phyloP scores from a whole-genome alignment of 1,284 basidiomycete genomes.

The Omphalotus olearius region DNA sequence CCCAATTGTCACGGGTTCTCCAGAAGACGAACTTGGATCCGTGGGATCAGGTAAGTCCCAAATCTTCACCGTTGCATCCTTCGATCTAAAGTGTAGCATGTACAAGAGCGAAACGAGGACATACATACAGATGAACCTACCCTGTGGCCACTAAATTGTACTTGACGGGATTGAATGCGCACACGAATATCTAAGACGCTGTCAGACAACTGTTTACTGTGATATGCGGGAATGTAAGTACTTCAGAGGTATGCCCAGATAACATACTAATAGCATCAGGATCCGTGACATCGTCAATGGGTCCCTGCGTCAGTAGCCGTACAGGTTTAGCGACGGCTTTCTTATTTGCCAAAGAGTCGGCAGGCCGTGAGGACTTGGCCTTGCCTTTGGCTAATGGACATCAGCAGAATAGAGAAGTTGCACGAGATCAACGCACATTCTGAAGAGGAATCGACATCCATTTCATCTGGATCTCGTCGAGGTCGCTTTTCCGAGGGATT shows the following conservation, averaged over 20 bases:
- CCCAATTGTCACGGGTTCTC: constrained; percentile 43
- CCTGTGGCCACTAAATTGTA: constrained; percentile 67
- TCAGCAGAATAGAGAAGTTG: constrained; percentile 13
- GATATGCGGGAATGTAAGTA: constrained; percentile 21
- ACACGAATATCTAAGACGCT: constrained; percentile 65
- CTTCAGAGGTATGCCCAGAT: constrained; percentile 61
- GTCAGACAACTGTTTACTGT: background rate
- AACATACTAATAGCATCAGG: constrained; percentile 45
- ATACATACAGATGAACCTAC: constrained; percentile 33
- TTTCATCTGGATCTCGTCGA: constrained; percentile 40
- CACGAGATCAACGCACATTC: constrained; percentile 19
- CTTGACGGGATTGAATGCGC: constrained; percentile 73
- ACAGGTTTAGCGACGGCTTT: background rate
- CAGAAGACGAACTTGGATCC: constrained; percentile 23
- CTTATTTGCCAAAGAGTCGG: background rate
- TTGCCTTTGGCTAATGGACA: constrained; percentile 15
- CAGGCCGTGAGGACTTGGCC: background rate
- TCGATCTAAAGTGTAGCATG: constrained; percentile 45
- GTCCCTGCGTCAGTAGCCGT: constrained; percentile 25
- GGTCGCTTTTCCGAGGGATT: constrained; percentile 49
- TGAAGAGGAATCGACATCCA: constrained; percentile 29
- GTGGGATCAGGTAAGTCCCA: constrained; percentile 62
- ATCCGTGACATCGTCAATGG: constrained; percentile 31
- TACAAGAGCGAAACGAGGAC: constrained; percentile 8
- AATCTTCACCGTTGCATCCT: constrained; percentile 70